Evolutionary conservation across 495 filamentous ascomycete species (phyloP).

Genomic region (Xylaria cubensis): DNA sequence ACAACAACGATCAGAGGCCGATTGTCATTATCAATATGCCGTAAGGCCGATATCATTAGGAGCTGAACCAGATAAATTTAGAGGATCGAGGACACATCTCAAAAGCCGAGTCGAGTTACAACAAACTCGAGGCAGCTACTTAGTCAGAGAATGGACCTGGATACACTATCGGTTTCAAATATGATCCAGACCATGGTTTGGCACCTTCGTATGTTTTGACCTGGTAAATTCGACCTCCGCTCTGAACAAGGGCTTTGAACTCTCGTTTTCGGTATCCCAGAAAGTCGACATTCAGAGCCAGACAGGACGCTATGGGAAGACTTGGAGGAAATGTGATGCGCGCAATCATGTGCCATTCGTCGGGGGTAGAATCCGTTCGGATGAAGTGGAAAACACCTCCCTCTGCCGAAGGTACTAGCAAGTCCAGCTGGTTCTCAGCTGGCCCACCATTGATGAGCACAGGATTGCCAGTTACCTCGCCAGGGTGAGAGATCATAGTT

Average conservation of each 20-base stretch:
- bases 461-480: conserved; percentile 36
- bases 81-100: too few relatives aligned
- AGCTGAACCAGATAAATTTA: too few relatives aligned
- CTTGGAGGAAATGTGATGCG: conserved; percentile 30
- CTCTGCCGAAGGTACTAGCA: conserved; percentile 34
- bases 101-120: neutral
- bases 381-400: conserved; percentile 35
- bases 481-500: conserved; percentile 32
- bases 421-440: conserved; percentile 23
- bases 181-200: conserved; percentile 28
- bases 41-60: too few relatives aligned
- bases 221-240: conserved; percentile 31
- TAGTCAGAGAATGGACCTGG: conserved; percentile 30
- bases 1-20: too few relatives aligned
- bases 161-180: conserved; percentile 26
- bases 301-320: conserved; percentile 32
- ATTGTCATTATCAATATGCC: too few relatives aligned
- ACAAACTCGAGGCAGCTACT: neutral
- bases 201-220: conserved; percentile 26
- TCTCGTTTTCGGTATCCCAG: neutral
- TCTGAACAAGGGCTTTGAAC: conserved; percentile 31
- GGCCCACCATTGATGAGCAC: conserved; percentile 15
- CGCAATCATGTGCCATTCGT: conserved; percentile 36
- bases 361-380: conserved; percentile 29
- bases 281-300: conserved; percentile 26